Percentiles rank a stretch among this genome's conserved stretches.
These are phyloP conservation scores for Tirmania nivea DNA, from an alignment of 495 filamentous ascomycete genomes.

Conservation along the genomic window DNA sequence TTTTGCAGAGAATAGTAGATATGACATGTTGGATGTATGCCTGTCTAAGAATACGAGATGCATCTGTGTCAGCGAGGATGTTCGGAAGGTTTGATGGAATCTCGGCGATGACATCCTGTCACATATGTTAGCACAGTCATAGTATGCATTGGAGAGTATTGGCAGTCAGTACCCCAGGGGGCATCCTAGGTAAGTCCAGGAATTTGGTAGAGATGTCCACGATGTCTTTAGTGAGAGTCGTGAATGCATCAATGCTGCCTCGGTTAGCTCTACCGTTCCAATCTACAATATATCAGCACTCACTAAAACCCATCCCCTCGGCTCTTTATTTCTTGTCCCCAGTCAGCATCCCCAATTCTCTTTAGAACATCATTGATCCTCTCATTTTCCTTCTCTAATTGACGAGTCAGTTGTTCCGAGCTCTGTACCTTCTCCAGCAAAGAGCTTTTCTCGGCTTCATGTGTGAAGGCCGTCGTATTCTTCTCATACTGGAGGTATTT, in stretches of 20 bases:
- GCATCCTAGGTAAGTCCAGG: slow-evolving; percentile 33
- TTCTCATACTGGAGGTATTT: slow-evolving; percentile 7
- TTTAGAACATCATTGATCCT: slow-evolving; percentile 20
- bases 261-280: slow-evolving; percentile 7
- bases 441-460: slow-evolving; percentile 8
- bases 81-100: slow-evolving; percentile 19
- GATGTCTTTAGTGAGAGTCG: slow-evolving; percentile 35
- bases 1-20: slow-evolving; percentile 35
- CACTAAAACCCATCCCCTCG: slow-evolving; percentile 43
- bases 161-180: slow-evolving; percentile 24
- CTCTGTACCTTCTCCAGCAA: slow-evolving; percentile 1
- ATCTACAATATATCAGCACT: slow-evolving; percentile 25
- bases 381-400: slow-evolving; percentile 14
- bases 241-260: slow-evolving; percentile 28
- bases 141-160: not conserved
- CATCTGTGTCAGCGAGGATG: slow-evolving; percentile 19
- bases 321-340: slow-evolving; percentile 33
- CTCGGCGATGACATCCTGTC: slow-evolving; percentile 3
- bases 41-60: slow-evolving; percentile 30
- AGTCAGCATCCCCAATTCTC: slow-evolving; percentile 32
- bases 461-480: slow-evolving; percentile 7
- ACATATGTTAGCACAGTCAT: slow-evolving; percentile 1
- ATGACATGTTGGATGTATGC: slow-evolving; percentile 39
- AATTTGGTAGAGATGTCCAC: slow-evolving; percentile 36
- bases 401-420: not conserved